Conservation (phyloP, 306 rosid genomes). For the Fagus sylvatica region DNA sequence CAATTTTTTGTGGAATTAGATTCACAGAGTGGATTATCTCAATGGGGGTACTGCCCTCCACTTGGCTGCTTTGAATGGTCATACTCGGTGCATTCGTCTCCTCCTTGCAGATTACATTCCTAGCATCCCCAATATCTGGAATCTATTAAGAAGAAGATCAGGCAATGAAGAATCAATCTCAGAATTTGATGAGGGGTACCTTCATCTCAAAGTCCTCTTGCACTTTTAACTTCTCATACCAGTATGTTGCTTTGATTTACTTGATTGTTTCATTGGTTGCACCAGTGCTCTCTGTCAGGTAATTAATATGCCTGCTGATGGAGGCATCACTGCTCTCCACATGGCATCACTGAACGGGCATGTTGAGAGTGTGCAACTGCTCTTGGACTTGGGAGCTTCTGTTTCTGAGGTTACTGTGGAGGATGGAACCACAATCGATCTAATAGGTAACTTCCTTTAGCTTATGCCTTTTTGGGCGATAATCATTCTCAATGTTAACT, state of each 20-base stretch:
- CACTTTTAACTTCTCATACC: conserved; percentile 11
- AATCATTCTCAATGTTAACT: conserved; percentile 7
- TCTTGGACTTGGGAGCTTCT: conserved; percentile 89
- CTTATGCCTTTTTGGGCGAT: neutral
- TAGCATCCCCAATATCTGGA: conserved; percentile 67
- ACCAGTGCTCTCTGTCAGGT: conserved; percentile 62
- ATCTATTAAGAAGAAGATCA: conserved; percentile 34
- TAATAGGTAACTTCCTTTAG: conserved; percentile 61
- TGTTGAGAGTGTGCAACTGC: conserved; percentile 78
- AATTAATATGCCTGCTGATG: conserved; percentile 82
- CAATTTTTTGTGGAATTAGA: conserved; percentile 49
- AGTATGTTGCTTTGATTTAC: conserved; percentile 25
- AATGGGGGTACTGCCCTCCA: conserved; percentile 97
- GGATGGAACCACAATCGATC: conserved; percentile 90
- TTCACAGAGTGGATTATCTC: conserved; percentile 85
- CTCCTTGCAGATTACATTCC: conserved; percentile 84
- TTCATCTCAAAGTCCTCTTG: conserved; percentile 24
- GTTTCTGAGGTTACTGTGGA: conserved; percentile 71
- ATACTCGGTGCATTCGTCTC: conserved; percentile 81
- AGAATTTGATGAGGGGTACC: conserved; percentile 70
- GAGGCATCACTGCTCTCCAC: conserved; percentile 96
- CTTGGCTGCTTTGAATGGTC: conserved; percentile 93
- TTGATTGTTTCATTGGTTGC: conserved; percentile 28
- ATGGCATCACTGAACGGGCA: conserved; percentile 97
- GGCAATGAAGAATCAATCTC: conserved; percentile 43